Evolutionary conservation across 2,329 filamentous ascomycete genomes (phyloP), one percentile per base, ranked within the genome.

Genomic region (Arthrobotrys entomopaga): DNA sequence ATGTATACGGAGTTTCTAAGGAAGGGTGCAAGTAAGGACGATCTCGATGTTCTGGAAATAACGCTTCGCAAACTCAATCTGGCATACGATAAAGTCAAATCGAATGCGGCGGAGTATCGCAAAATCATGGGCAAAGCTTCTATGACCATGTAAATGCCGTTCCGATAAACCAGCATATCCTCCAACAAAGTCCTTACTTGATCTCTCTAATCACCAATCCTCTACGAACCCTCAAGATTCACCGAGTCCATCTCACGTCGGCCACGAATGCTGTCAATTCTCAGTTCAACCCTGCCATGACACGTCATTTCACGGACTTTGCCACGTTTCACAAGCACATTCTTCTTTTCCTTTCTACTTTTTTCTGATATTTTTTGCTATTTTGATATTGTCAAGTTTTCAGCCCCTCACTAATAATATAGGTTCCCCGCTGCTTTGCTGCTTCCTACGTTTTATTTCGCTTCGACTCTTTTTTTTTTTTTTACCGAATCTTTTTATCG

Each of bases 401-500:
- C 16, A 29, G 16, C 4, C 34, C 13, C 43, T 8, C 26, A 40
- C 58, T 63, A 63, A 52, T 52, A 29, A 22, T 48, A 20, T 40
- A 43, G 46, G 43, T n/a, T n/a, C 19, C 46, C n/a, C 5, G 19
- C 46, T 20, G n/a, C 20, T 19, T 50, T 11, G 5, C n/a, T 8
- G 29, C 29, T 34, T 58, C 19, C 1, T 22, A 10, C 22, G 43
- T 19, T 38, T 43, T 38, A 24, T 40, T 53, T 59, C 54, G 20
- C 22, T 54, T 20, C 49, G 7, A 11, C 7, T 34, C 40, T 40
- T 19, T 8, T 53, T 42, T 54, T 53, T 34, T 58, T 46, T 22
- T 16, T 42, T 34, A 24, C n/a, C 61, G n/a, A n/a, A 11, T 61
- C 19, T 38, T 57, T 73, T 65, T 61, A 73, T 58, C 56, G 29